Conservation (phyloP, 345 rosid species). For the Lenwebbia sp. region DNA sequence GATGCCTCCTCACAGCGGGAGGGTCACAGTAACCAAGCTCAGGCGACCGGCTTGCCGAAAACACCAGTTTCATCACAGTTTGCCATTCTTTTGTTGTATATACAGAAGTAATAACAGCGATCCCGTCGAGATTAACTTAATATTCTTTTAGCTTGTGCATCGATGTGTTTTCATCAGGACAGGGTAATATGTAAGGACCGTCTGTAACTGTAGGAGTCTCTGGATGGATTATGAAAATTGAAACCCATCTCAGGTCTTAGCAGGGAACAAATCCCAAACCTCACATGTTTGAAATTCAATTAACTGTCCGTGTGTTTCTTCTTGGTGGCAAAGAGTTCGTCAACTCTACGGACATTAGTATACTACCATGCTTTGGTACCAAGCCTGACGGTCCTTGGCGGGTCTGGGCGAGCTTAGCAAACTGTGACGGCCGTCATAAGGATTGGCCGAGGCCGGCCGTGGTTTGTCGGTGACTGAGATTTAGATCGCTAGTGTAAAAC, state of each 20-base stretch:
- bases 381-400: not conserved
- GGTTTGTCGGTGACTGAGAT: not conserved
- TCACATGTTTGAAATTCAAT: not conserved
- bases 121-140: not conserved
- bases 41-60: not conserved
- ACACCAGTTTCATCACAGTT: not conserved
- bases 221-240: not conserved
- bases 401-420: not conserved
- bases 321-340: not conserved
- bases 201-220: fast-evolving
- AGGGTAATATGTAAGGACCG: not conserved
- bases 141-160: not conserved
- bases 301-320: not conserved
- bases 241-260: not conserved
- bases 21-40: not conserved
- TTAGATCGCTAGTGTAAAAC: not conserved
- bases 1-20: not conserved
- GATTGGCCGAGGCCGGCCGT: not conserved
- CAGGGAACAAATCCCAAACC: not conserved
- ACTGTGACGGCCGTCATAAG: not conserved
- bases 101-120: not conserved
- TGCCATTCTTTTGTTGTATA: not conserved
- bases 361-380: fast-evolving
- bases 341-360: not conserved
- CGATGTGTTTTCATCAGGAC: not conserved